Evolutionary conservation across 129 eudicot genomes (phyloP), one percentile per base, ranked within the genome.

Genomic region (Gnaphalium uliginosum): DNA sequence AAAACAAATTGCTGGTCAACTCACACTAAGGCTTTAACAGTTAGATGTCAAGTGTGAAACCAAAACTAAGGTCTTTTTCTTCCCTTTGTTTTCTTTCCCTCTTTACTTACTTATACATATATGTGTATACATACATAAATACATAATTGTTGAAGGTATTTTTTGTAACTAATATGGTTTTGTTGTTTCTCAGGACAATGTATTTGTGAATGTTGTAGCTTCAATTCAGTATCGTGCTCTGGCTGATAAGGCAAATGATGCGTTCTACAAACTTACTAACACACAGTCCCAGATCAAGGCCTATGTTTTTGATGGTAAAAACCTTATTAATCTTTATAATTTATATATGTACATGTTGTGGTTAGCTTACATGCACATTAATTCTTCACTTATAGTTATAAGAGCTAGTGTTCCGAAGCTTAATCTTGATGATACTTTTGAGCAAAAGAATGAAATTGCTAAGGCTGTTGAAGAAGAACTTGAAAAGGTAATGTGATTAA

Each of bases 21-120:
- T 89, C 18, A 79, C 90, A 25, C 82, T 86, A 5, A 84, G 95
- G 61, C 66, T 89, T 62, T 89, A 84, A 74, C 95, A 89, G 68
- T 76, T 89, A 51, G 85, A 89, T 68, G 95, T 89, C 50, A 85
- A 83, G 35, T 89, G 95, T 58, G 95, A 89, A 68, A 89, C 95
- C 25, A 89, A 89, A 76, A 89, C 95, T 3, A 86, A 86, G 91
- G 95, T 86, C 19, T 39, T 78, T 53, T 66, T 29, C 56, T 37
- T 59, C 18, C 41, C 29, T 43, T 54, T 54, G 8, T 18, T 5
- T 54, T 6, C 11, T n/a, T 54, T 11, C 17, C 50, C 50, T 2
- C 41, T 8, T 35, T 5, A 26, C 29, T 32, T 32, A 32, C 54
- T 48, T 13, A 48, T 3, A 13, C 8, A 43, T 48, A 14, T 48